Percentiles rank a stretch among this genome's conserved stretches.
Evolutionary conservation across 352 stramenopile species (phyloP).

Genomic region (Phytophthora pluvialis): DNA sequence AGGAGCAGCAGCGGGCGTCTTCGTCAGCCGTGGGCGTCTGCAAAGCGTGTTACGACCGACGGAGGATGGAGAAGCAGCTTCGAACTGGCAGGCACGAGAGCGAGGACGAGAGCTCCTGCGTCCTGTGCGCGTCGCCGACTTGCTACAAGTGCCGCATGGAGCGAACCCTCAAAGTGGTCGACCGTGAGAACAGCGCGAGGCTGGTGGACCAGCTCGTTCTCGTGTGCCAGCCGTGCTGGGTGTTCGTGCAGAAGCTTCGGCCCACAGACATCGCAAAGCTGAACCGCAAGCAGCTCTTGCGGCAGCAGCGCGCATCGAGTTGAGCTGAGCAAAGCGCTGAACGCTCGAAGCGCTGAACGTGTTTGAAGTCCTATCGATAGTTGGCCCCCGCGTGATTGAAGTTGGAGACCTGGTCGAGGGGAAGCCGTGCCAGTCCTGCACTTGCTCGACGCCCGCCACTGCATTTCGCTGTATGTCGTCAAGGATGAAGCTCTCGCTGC

Average conservation of each 20-base stretch:
- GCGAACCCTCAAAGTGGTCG: slow-evolving; percentile 13
- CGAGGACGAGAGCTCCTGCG: slow-evolving; percentile 8
- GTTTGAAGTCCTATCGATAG: slow-evolving; percentile 23
- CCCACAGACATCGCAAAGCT: slow-evolving; percentile 20
- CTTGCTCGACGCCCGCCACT: slow-evolving; percentile 7
- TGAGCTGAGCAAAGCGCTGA: slow-evolving; percentile 10
- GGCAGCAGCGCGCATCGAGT: background rate
- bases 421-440: slow-evolving; percentile 12
- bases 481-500: slow-evolving; percentile 20
- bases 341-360: slow-evolving; percentile 16
- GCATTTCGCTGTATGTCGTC: background rate
- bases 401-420: background rate
- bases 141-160: slow-evolving; percentile 26
- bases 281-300: slow-evolving; percentile 15
- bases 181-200: slow-evolving; percentile 9
- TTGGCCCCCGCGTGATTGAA: slow-evolving; percentile 1
- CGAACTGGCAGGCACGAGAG: background rate
- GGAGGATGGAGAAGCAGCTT: slow-evolving; percentile 9
- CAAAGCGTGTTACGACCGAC: slow-evolving; percentile 14
- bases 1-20: slow-evolving; percentile 25
- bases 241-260: slow-evolving; percentile 21
- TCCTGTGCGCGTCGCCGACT: slow-evolving; percentile 21
- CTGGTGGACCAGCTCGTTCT: slow-evolving; percentile 17
- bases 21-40: slow-evolving; percentile 13
- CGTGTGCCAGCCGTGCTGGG: slow-evolving; percentile 24